Percentiles rank a stretch among this genome's conserved stretches.
Evolutionary conservation across 1,284 basidiomycete species (phyloP).

Genomic region (Trichosporon sp.): DNA sequence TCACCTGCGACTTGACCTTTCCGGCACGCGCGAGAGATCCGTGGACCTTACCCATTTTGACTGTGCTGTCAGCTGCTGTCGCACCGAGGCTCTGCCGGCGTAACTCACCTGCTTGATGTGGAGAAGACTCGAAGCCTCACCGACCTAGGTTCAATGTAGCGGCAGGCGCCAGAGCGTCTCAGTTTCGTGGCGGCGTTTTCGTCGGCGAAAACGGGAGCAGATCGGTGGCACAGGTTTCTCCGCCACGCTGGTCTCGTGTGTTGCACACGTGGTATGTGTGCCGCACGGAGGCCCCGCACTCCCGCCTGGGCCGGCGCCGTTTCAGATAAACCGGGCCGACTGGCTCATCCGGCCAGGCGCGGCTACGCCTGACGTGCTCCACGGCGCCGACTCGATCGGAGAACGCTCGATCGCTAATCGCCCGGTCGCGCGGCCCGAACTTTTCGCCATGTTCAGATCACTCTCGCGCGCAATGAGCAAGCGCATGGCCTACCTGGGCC

Average conservation of each 20-base stretch:
- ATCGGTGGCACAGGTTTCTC: neutral
- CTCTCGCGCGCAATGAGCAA: neutral
- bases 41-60: constrained; percentile 71
- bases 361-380: no score
- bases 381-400: neutral
- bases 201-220: neutral
- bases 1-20: constrained; percentile 91
- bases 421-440: neutral
- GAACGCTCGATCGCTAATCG: neutral
- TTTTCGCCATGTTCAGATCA: neutral
- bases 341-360: neutral
- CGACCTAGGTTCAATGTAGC: neutral
- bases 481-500: constrained; percentile 44
- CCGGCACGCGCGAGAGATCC: constrained; percentile 99
- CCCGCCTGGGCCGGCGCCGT: neutral
- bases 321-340: neutral
- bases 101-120: constrained; percentile 15
- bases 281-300: neutral
- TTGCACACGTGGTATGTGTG: neutral
- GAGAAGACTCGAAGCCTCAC: constrained; percentile 1
- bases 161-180: neutral
- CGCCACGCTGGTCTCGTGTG: neutral
- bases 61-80: constrained; percentile 17
- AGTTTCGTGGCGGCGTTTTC: constrained; percentile 4
- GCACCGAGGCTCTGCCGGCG: neutral